A percentile compares a stretch with the other conserved stretches of the same genome.
These are phyloP conservation scores for Flaveria ramosissima DNA, from an alignment of 129 eudicot species.

Conservation along the genomic window DNA sequence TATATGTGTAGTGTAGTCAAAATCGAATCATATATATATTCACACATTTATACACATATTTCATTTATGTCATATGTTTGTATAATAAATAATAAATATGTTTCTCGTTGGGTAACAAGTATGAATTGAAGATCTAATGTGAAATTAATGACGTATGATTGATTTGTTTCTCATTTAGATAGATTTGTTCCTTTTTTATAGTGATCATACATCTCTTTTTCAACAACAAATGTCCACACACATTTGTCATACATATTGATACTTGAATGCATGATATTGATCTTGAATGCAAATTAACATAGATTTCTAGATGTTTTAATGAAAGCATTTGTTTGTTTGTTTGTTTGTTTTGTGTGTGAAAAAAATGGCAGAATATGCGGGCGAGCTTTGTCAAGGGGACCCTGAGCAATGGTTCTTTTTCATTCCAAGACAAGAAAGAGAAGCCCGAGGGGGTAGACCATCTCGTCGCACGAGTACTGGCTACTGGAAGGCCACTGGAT, in stretches of 20 bases:
- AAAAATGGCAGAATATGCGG: constrained; percentile 46
- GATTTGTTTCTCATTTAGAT: too few relatives aligned
- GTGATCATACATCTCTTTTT: too few relatives aligned
- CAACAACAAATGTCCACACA: too few relatives aligned
- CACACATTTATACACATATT: background rate
- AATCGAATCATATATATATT: background rate
- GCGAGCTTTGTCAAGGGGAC: constrained; percentile 50
- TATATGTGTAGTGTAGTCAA: background rate
- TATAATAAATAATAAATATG: too few relatives aligned
- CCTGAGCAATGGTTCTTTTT: constrained; percentile 79
- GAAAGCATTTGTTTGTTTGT: background rate
- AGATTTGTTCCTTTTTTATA: too few relatives aligned
- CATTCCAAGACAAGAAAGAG: constrained; percentile 53
- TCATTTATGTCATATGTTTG: background rate
- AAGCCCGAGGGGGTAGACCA: constrained; percentile 64
- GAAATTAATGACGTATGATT: too few relatives aligned
- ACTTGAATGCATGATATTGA: background rate
- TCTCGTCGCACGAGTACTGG: constrained; percentile 57
- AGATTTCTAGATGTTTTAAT: too few relatives aligned
- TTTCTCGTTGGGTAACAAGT: too few relatives aligned
- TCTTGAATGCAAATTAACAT: too few relatives aligned
- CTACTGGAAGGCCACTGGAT: constrained; percentile 78
- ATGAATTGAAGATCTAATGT: too few relatives aligned
- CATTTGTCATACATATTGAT: too few relatives aligned
- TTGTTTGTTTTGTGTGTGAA: too few relatives aligned